phyloP scores from a whole-genome alignment of 805 yeast genomes.

The Jamesozyma rosinii region DNA sequence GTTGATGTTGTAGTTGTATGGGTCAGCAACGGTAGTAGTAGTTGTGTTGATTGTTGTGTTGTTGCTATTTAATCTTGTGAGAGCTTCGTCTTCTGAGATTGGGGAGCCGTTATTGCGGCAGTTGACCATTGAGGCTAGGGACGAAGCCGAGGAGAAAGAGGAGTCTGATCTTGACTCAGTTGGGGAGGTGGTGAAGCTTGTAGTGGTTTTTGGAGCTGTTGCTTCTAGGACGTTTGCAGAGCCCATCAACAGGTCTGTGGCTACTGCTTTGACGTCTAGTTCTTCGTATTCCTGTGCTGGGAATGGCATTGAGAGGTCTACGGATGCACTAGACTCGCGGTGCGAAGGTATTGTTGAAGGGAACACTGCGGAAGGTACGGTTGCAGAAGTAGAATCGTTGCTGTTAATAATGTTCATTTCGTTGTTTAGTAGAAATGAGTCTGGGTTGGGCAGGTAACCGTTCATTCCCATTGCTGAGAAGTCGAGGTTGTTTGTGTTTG shows the following conservation, averaged over 20 bases:
- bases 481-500: neutral
- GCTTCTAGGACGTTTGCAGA: no score
- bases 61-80: neutral
- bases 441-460: neutral
- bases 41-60: neutral
- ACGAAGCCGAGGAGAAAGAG: constrained; percentile 1
- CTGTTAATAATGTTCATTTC: neutral
- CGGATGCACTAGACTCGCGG: neutral
- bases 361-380: neutral
- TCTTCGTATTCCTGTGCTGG: neutral
- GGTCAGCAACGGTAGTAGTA: neutral
- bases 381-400: no score
- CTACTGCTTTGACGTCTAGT: neutral
- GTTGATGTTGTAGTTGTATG: neutral
- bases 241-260: neutral
- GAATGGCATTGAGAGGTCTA: neutral
- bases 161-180: neutral
- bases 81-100: neutral
- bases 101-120: neutral
- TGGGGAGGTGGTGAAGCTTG: no score
- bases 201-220: neutral
- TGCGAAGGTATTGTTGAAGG: neutral
- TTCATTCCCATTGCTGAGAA: neutral
- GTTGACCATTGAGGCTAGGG: neutral
- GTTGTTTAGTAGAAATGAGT: neutral